Conservation (phyloP, 2,329 filamentous ascomycete genomes). For the Apiospora sp. region DNA sequence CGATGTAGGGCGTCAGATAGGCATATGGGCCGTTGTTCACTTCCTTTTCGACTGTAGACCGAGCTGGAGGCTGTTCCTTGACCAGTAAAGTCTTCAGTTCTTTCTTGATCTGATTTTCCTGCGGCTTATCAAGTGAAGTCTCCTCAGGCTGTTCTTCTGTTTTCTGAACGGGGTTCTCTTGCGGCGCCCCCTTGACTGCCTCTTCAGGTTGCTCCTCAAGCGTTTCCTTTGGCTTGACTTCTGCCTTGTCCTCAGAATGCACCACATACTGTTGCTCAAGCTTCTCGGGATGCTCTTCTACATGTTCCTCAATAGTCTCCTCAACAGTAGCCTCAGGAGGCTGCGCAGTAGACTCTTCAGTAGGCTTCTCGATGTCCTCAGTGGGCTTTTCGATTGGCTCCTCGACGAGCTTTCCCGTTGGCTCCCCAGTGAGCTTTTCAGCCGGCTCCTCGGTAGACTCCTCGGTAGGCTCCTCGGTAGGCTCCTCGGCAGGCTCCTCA, state of each 20-base stretch:
- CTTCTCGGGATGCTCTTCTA: not conserved
- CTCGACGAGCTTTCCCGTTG: not conserved
- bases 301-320: not conserved
- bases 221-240: not conserved
- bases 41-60: constrained; percentile 25
- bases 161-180: not conserved
- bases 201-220: not conserved
- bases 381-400: not conserved
- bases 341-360: not conserved
- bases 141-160: not conserved
- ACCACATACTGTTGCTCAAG: not conserved
- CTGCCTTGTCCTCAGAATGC: not conserved
- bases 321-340: not conserved
- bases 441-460: not conserved
- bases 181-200: not conserved
- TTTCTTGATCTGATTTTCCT: not conserved
- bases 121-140: not conserved
- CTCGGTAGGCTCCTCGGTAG: not conserved
- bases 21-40: constrained; percentile 31
- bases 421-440: not conserved
- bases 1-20: constrained; percentile 42
- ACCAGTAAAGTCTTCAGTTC: not conserved
- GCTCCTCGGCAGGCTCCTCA: not conserved
- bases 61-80: not conserved
- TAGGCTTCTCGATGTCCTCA: not conserved